Percentiles rank a stretch among this genome's conserved stretches.
Conservation (phyloP, 495 filamentous ascomycete genomes). For the Glarea lozoyensis region DNA sequence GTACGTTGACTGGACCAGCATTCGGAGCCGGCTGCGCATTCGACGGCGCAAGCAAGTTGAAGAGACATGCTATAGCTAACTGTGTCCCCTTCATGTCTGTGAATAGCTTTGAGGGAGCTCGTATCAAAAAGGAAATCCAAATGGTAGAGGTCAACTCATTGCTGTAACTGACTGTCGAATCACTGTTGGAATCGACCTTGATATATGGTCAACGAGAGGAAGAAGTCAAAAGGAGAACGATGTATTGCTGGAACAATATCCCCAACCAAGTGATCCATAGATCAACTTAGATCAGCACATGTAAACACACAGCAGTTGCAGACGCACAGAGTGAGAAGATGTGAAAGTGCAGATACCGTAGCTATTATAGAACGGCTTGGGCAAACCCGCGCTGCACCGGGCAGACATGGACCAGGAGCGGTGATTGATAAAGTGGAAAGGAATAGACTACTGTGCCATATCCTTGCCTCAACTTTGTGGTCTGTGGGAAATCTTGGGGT, state of each 20-base stretch:
- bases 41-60: neutral
- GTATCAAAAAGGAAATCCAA: slow-evolving; percentile 6
- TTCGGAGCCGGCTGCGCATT: too few species aligned
- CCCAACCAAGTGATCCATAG: slow-evolving; percentile 14
- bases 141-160: slow-evolving; percentile 15
- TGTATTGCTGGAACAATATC: neutral
- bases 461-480: neutral
- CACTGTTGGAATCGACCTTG: too few species aligned
- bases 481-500: too few species aligned
- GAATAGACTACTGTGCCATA: slow-evolving; percentile 5
- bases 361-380: slow-evolving; percentile 11
- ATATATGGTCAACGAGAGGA: slow-evolving; percentile 9
- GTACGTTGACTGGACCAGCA: slow-evolving; percentile 1
- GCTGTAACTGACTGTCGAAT: too few species aligned
- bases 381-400: neutral
- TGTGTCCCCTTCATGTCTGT: slow-evolving; percentile 12
- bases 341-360: slow-evolving; percentile 15
- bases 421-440: neutral
- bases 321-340: slow-evolving; percentile 8
- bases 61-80: neutral
- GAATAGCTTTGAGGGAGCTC: neutral
- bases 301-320: slow-evolving; percentile 11
- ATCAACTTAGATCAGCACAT: slow-evolving; percentile 12
- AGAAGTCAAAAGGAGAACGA: neutral
- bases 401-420: neutral